phyloP scores from a whole-genome alignment of 225 moss, liverwort and hornwort species.

The Straminergon stramineum region DNA sequence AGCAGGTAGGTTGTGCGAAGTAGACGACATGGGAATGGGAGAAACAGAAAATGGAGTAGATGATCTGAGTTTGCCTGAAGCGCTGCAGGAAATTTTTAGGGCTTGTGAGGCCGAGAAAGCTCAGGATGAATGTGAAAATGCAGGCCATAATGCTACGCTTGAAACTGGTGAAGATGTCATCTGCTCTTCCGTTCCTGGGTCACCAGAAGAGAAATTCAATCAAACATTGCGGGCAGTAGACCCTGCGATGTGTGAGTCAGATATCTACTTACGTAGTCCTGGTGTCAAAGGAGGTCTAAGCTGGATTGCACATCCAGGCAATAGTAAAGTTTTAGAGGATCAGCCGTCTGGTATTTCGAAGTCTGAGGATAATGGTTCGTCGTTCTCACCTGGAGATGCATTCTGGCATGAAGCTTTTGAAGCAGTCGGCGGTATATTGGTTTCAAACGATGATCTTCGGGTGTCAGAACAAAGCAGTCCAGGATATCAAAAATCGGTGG shows the following conservation, averaged over 20 bases:
- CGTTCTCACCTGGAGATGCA: slow-evolving; percentile 86
- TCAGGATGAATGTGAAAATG: not conserved
- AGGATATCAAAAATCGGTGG: slow-evolving; percentile 4
- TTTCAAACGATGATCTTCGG: slow-evolving; percentile 22
- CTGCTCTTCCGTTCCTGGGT: slow-evolving; percentile 15
- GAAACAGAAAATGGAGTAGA: slow-evolving; percentile 11
- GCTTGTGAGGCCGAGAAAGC: slow-evolving; percentile 19
- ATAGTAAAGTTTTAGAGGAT: slow-evolving; percentile 9
- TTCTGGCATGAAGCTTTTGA: slow-evolving; percentile 99
- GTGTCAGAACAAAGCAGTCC: slow-evolving; percentile 6
- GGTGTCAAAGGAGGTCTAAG: slow-evolving; percentile 17
- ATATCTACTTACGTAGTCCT: not conserved
- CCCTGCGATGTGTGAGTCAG: not conserved
- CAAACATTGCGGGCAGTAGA: not conserved
- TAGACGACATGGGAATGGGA: not conserved
- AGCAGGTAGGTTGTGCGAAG: not conserved
- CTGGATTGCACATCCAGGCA: slow-evolving; percentile 34
- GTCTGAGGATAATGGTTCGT: slow-evolving; percentile 43
- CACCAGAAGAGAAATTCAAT: slow-evolving; percentile 13
- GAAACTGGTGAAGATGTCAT: slow-evolving; percentile 4
- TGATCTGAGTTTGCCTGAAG: slow-evolving; percentile 22
- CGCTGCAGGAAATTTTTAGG: slow-evolving; percentile 11
- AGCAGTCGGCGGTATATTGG: slow-evolving; percentile 49
- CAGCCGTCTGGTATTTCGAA: slow-evolving; percentile 16
- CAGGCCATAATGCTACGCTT: not conserved